phyloP scores from a whole-genome alignment of 2,329 filamentous ascomycete species.

The Hypoxylon sp. region DNA sequence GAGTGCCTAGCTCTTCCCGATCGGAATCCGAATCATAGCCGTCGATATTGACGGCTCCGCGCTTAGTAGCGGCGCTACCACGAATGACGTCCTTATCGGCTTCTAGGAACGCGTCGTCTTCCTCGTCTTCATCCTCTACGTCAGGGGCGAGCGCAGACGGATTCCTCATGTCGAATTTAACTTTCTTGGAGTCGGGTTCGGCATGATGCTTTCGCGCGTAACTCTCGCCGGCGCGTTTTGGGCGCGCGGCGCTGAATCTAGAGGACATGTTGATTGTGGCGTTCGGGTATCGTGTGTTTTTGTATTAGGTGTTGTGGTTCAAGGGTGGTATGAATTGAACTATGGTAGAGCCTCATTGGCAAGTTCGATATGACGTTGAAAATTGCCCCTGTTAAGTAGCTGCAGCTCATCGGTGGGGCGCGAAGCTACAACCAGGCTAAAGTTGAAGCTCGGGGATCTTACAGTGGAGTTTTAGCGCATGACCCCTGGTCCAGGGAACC shows the following conservation, averaged over 20 bases:
- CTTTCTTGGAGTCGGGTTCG: conserved; percentile 75
- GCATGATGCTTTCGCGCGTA: conserved; percentile 82
- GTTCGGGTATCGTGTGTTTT: conserved; percentile 12
- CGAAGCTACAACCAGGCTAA: conserved; percentile 14
- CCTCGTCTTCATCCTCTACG: conserved; percentile 70
- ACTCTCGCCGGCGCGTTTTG: conserved; percentile 86
- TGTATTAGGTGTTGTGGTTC: neutral
- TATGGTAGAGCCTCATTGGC: conserved; percentile 25
- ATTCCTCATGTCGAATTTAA: conserved; percentile 94
- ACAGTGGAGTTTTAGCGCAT: conserved; percentile 25
- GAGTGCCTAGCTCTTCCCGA: conserved; percentile 73
- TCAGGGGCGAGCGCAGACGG: conserved; percentile 92
- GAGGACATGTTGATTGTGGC: conserved; percentile 64
- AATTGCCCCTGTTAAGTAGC: conserved; percentile 45
- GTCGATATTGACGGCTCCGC: conserved; percentile 95
- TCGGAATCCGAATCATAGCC: conserved; percentile 96
- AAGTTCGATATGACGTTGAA: conserved; percentile 50
- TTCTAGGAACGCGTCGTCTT: conserved; percentile 78
- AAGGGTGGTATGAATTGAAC: conserved; percentile 13
- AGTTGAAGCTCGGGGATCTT: conserved; percentile 7
- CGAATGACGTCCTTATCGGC: conserved; percentile 96
- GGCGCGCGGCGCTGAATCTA: conserved; percentile 76
- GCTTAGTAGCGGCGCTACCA: conserved; percentile 81
- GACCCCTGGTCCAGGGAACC: conserved; percentile 5
- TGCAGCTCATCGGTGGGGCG: conserved; percentile 44